Base-by-base conservation (phyloP, 2,329 filamentous ascomycete genomes). In the Falciphora oryzae region DNA sequence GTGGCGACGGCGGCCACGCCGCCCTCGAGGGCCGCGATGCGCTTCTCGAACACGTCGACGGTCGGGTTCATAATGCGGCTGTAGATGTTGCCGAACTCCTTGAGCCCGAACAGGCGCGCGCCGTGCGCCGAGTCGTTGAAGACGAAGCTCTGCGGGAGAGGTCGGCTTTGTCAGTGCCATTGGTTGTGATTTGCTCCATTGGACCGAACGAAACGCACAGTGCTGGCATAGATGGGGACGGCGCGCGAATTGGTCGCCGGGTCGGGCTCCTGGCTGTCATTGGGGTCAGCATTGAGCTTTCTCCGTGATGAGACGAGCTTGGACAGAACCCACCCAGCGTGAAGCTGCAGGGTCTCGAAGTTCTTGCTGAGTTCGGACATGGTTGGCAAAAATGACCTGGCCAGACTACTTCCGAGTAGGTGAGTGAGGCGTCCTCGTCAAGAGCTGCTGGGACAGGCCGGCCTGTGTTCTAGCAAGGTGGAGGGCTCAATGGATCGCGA, bases 11-110 rank as follows among this genome's bases (percentile, higher is more conserved):
- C 93, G 22, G 91, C 93, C 38, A 91, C 87, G 72, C 95, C 95
- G 38, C 93, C 94, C 79, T 99, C 95, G 5, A 98, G 87, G 18
- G 94, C 93, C n/a, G 94, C 93, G 62, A 97, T 90, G 67, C 94
- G 88, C 82, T 97, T 96, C 80, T 99, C 95, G 69, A 99, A 94
- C 32, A 98, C 94, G 77, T 96, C 94, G 70, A 94, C 90, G 0
- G 94, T 98, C 2, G 94, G 93, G 78, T 98, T 97, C 90, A 91
- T 92, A 72, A 99, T 93, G 69, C 95, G 92, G 76, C 89, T 95
- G 84, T 99, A 99, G 77, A 98, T 96, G 80, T 98, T 98, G 78
- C 93, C 95, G 72, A 92, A 90, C 79, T 98, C 93, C 81, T 98
- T 96, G 77, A 99, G 91, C 74, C 92, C 91, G 75, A 99, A 99